Evolutionary conservation across 1,139 yeast genomes (phyloP).

Genomic region (Hyphopichia khmerensis): DNA sequence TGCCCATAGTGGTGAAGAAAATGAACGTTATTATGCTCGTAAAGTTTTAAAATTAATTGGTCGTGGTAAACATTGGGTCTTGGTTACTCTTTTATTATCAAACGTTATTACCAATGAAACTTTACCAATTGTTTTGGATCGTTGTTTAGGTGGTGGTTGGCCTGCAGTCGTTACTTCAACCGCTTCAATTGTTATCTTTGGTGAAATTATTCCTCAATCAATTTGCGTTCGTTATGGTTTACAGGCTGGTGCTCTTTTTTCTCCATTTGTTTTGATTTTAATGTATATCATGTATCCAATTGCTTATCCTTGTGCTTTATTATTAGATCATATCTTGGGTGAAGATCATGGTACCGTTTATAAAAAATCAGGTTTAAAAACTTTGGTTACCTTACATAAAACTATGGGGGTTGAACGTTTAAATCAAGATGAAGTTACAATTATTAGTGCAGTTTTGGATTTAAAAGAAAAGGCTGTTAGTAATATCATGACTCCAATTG

Average conservation of each 20-base stretch:
- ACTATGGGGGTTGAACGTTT: conserved; percentile 95
- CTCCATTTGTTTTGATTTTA: conserved; percentile 80
- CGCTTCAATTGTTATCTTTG: conserved; percentile 88
- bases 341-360: conserved; percentile 96
- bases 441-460: conserved; percentile 90
- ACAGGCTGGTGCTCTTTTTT: conserved; percentile 84
- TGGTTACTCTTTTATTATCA: conserved; percentile 79
- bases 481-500: conserved; percentile 91
- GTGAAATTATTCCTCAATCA: conserved; percentile 95
- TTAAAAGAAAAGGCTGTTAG: conserved; percentile 87
- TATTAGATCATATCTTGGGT: conserved; percentile 81
- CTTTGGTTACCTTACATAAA: conserved; percentile 87
- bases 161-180: conserved; percentile 94
- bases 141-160: conserved; percentile 96
- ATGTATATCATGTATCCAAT: conserved; percentile 93
- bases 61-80: conserved; percentile 95
- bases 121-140: conserved; percentile 87
- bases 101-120: conserved; percentile 96
- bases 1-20: conserved; percentile 53
- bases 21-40: conserved; percentile 69
- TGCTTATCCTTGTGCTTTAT: conserved; percentile 84
- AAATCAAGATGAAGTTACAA: conserved; percentile 93
- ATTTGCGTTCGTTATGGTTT: conserved; percentile 90
- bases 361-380: conserved; percentile 88
- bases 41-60: conserved; percentile 72